Evolutionary conservation across 176 grass and related monocot species (phyloP), one percentile per base, ranked within the genome.

Genomic region (Raddia guianensis): DNA sequence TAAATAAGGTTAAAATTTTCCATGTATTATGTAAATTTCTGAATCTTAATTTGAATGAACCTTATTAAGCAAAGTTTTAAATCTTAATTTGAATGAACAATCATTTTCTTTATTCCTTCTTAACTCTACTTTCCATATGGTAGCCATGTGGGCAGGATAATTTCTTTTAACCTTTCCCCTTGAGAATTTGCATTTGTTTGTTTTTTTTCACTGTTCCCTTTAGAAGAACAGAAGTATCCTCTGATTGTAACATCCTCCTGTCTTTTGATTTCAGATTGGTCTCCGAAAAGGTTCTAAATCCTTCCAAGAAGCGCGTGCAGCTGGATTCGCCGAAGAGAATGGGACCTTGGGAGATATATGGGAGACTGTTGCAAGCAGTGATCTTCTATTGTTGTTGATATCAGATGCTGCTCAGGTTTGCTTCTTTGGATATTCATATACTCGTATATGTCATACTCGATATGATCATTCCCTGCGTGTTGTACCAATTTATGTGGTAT

Each of bases 291-390:
- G 86, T 79, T 97, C 90, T 55, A 85, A 79, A 34, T 97, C 93
- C 79, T 93, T 91, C 85, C 69, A 89, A 45, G 94, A 97, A 49
- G 88, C 88, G 18, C 83, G 84, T 42, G 81, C 76, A 63, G 88
- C 88, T 77, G 94, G 91, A 63, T 93, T 97, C 70, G 87, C 94
- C 43, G 83, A 93, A 82, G 88, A 93, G 80, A 97, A 67, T 61
- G 94, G 94, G 49, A 93, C 88, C 5, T 33, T 97, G 20, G 93
- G 90, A 42, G 93, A 97, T 78, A 97, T 97, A 61, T 97, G 88
- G 86, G 88, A 91, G 80, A 97, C 86, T 71, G 63, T 93, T 54
- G 82, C 90, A 15, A 42, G 80, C 77, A 97, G 91, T 59, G 94
- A 97, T 73, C 91, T 97, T 77, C 9, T 97, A 7, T 72, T 97